Conservation (phyloP, 352 stramenopile genomes). For the Pythium chondricola region DNA sequence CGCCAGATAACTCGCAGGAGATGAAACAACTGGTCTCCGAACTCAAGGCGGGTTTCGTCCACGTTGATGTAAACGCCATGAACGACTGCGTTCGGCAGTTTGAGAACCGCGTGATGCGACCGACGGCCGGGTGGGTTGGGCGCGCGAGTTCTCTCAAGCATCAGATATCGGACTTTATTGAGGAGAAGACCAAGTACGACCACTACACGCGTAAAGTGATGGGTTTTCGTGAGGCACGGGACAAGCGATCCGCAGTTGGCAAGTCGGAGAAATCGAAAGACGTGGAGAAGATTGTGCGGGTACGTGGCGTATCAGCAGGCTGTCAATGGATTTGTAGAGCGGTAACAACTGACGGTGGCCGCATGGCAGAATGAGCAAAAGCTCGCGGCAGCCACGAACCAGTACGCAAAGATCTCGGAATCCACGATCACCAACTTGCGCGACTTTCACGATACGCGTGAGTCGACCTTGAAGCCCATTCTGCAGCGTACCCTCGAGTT, state of each 20-base stretch:
- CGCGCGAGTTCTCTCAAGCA: constrained; percentile 35
- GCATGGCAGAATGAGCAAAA: constrained; percentile 79
- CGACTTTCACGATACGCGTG: constrained; percentile 51
- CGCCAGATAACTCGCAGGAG: constrained; percentile 32
- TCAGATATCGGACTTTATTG: constrained; percentile 41
- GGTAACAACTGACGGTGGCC: no score
- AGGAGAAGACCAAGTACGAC: constrained; percentile 67
- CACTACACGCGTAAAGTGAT: constrained; percentile 79
- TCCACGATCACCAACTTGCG: constrained; percentile 47
- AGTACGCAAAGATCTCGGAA: constrained; percentile 66
- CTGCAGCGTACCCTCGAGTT: constrained; percentile 63
- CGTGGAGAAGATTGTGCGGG: constrained; percentile 67
- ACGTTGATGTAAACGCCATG: constrained; percentile 50
- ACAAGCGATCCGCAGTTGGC: constrained; percentile 43
- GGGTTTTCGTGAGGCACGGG: constrained; percentile 46
- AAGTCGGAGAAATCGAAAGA: constrained; percentile 70
- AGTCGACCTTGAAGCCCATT: constrained; percentile 54
- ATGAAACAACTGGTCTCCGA: constrained; percentile 60
- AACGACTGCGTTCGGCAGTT: constrained; percentile 44
- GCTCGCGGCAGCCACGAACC: constrained; percentile 47
- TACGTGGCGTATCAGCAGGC: no score
- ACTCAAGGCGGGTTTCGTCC: constrained; percentile 49
- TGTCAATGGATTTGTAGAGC: not conserved
- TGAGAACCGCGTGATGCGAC: constrained; percentile 57
- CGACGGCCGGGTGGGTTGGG: constrained; percentile 48